A percentile compares a stretch with the other conserved stretches of the same genome.
Evolutionary conservation across 2,329 filamentous ascomycete genomes (phyloP).

Genomic region (Xylariomycetidae sp.): DNA sequence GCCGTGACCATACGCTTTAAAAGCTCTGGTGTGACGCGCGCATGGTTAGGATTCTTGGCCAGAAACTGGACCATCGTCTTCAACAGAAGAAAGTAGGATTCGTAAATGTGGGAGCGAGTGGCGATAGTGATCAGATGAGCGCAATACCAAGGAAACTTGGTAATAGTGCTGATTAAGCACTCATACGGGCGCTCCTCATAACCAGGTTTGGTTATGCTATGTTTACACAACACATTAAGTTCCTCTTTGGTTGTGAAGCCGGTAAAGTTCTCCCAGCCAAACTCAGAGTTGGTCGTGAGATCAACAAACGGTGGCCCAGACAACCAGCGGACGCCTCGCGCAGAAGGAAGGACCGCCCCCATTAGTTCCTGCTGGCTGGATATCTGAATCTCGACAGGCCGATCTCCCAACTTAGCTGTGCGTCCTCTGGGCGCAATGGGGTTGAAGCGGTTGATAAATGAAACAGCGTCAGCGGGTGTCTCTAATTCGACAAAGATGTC

Average conservation of each 20-base stretch:
- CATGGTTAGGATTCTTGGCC: constrained; percentile 33
- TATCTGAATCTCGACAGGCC: constrained; percentile 52
- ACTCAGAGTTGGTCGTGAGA: constrained; percentile 26
- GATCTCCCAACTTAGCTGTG: constrained; percentile 49
- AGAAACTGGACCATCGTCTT: constrained; percentile 46
- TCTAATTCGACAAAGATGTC: constrained; percentile 42
- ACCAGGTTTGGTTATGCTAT: too few relatives aligned
- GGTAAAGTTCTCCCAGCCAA: constrained; percentile 51
- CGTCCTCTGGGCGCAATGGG: constrained; percentile 22
- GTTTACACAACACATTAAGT: constrained; percentile 58
- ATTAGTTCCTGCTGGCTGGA: constrained; percentile 54
- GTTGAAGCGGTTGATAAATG: constrained; percentile 45
- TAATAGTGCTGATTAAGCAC: constrained; percentile 58
- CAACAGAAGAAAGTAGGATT: constrained; percentile 44
- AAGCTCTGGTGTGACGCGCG: constrained; percentile 48
- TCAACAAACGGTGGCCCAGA: constrained; percentile 34
- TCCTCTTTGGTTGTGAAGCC: constrained; percentile 60
- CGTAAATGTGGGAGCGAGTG: constrained; percentile 50
- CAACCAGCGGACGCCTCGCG: constrained; percentile 51
- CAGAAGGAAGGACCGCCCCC: constrained; percentile 57
- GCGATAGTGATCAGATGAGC: constrained; percentile 52
- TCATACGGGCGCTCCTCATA: constrained; percentile 62
- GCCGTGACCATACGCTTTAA: constrained; percentile 47
- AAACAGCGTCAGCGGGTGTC: constrained; percentile 46
- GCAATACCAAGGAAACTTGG: constrained; percentile 60